Base-by-base conservation (phyloP, 352 stramenopile species). In the Globisporangium rhizosaccharum region DNA sequence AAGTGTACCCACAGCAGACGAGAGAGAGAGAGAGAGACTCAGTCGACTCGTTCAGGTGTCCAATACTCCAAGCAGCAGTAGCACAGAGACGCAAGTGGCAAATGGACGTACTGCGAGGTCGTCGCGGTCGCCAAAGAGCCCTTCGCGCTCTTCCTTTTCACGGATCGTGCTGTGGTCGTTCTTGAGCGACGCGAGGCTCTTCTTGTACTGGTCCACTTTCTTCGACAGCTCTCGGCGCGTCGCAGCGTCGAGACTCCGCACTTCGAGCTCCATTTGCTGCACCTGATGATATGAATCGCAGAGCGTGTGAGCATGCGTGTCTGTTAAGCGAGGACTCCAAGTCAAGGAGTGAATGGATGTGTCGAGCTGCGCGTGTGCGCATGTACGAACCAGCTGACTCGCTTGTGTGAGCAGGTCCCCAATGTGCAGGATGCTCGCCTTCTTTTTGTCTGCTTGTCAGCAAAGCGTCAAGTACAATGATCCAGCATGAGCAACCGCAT, bases 131-230 rank as follows among this genome's bases (percentile, higher is more conserved):
- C 85, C 82, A 59, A 94, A 93, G 36, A 94, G 75, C 25, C 85
- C 85, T 56, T 91, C 77, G 20, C 85, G 77, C 55, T 94, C 85
- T 57, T 93, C 85, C 51, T 90, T 90, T 25, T 91, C 85, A 12
- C 79, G 75, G 51, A 93, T 92, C 62, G 71, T 78, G 68, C 87
- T 93, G 61, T 91, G 79, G 44, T 94, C 85, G 7, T 80, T 75
- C 11, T 75, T 73, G n/a, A 94, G 66, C 41, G 83, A 90, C n/a
- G 77, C 82, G 49, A 94, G 66, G 42, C 82, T 93, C 65, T 94
- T 94, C 63, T 91, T 92, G 78, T 94, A 94, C 69, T 94, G 85
- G 56, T 92, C 83, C 41, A 94, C 83, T 53, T 94, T 94, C 71
- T 94, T 94, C 18, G 79, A 90, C 26, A 94, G 72, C 61, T 94